phyloP scores from a whole-genome alignment of 2,329 filamentous ascomycete species.

The Hypoxylon sp. region DNA sequence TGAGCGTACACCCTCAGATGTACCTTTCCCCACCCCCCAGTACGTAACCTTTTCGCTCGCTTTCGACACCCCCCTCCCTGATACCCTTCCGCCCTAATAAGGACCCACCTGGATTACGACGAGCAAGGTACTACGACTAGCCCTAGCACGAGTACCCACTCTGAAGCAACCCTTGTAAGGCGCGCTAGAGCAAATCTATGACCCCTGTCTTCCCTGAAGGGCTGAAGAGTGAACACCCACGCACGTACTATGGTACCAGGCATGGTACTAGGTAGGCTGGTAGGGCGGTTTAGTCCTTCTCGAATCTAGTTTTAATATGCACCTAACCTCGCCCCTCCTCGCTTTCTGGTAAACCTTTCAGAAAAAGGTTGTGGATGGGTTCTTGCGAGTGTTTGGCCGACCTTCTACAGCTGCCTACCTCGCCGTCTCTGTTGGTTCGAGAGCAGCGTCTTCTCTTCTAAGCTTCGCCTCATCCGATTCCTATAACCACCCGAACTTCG shows the following conservation, averaged over 20 bases:
- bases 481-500: conserved; percentile 23
- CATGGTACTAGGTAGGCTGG: conserved; percentile 26
- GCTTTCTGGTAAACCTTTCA: conserved; percentile 38
- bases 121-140: conserved; percentile 24
- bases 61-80: conserved; percentile 25
- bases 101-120: conserved; percentile 30
- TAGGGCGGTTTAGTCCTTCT: conserved; percentile 42
- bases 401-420: conserved; percentile 26
- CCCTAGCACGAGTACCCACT: conserved; percentile 28
- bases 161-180: conserved; percentile 28
- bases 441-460: conserved; percentile 11
- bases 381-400: conserved; percentile 39
- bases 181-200: conserved; percentile 30
- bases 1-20: neutral
- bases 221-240: conserved; percentile 31
- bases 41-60: conserved; percentile 24
- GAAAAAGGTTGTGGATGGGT: conserved; percentile 38
- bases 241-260: conserved; percentile 14
- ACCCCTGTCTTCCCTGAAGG: conserved; percentile 35
- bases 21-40: conserved; percentile 22
- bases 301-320: conserved; percentile 47
- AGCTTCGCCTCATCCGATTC: conserved; percentile 15
- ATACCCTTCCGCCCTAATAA: conserved; percentile 31
- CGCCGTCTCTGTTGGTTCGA: conserved; percentile 28
- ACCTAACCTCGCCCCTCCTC: conserved; percentile 45